phyloP scores from a whole-genome alignment of 2,329 filamentous ascomycete genomes.

The Elsinoe arachidis region DNA sequence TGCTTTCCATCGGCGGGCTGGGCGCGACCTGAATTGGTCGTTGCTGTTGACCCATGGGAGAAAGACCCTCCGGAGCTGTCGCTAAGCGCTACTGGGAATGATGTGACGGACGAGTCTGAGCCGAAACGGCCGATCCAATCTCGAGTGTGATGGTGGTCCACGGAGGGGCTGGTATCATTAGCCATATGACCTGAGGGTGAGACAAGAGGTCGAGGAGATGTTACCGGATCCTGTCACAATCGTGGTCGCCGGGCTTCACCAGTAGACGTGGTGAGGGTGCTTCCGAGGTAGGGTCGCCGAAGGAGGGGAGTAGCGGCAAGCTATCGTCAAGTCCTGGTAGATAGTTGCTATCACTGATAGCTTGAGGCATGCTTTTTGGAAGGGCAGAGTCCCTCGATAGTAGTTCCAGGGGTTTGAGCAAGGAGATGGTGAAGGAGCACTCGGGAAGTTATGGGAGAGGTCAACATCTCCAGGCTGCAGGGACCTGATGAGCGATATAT shows the following conservation, averaged over 20 bases:
- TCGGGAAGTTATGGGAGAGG: too few relatives aligned
- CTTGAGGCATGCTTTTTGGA: too few relatives aligned
- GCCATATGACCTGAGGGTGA: not conserved
- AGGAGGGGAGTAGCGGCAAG: not conserved
- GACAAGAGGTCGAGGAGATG: not conserved
- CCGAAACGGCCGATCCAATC: too few relatives aligned
- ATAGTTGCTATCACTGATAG: too few relatives aligned
- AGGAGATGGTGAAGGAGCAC: too few relatives aligned
- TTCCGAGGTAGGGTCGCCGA: not conserved
- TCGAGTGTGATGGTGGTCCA: too few relatives aligned
- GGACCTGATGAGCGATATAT: too few relatives aligned
- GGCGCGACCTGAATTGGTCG: slow-evolving; percentile 20
- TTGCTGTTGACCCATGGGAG: slow-evolving; percentile 30
- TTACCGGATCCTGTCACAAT: slow-evolving; percentile 3
- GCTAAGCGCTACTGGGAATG: slow-evolving; percentile 23
- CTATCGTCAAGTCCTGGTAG: slow-evolving; percentile 5
- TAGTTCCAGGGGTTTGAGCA: too few relatives aligned
- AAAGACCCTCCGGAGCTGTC: slow-evolving; percentile 27
- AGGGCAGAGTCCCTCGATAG: too few relatives aligned
- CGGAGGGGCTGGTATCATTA: not conserved
- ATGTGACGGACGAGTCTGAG: slow-evolving; percentile 11
- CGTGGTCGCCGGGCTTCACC: not conserved
- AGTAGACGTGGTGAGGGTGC: not conserved
- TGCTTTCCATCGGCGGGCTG: slow-evolving; percentile 16
- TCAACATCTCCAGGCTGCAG: too few relatives aligned